Percentiles rank a stretch among this genome's conserved stretches.
phyloP scores from a whole-genome alignment of 2,329 filamentous ascomycete genomes.

The Pestalotiopsis sp. region DNA sequence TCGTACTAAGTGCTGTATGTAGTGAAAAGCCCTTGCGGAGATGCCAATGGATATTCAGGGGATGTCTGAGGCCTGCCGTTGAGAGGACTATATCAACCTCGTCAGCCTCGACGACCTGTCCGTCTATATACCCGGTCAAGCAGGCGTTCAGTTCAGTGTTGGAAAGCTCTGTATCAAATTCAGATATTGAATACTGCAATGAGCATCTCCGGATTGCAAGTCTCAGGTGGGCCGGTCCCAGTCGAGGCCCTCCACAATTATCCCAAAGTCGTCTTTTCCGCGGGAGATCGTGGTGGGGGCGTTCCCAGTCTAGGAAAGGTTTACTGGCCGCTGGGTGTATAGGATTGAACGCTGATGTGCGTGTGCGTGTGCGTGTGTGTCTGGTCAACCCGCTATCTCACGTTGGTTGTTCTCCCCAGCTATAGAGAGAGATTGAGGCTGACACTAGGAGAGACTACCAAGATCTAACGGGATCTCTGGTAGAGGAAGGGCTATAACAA shows the following conservation, averaged over 20 bases:
- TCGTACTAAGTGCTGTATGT: neutral
- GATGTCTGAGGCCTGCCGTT: neutral
- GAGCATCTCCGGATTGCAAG: slow-evolving; percentile 25
- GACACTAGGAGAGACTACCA: neutral
- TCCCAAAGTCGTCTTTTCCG: slow-evolving; percentile 20
- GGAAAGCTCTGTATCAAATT: neutral
- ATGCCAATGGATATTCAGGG: neutral
- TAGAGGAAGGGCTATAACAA: neutral
- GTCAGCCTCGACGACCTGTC: neutral
- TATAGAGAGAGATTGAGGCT: neutral
- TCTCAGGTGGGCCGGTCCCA: slow-evolving; percentile 18
- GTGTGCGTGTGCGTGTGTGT: no score
- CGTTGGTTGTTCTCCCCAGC: neutral
- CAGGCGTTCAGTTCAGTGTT: no score
- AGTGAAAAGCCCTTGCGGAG: neutral
- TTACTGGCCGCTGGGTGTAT: neutral
- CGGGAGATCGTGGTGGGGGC: slow-evolving; percentile 20
- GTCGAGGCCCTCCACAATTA: slow-evolving; percentile 16
- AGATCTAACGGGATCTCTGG: neutral
- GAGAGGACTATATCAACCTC: neutral
- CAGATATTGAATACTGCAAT: slow-evolving; percentile 5
- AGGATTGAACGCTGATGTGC: neutral
- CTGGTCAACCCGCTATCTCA: slow-evolving; percentile 1
- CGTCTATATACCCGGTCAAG: slow-evolving; percentile 13
- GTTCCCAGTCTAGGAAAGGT: slow-evolving; percentile 10